phyloP scores from a whole-genome alignment of 2,329 filamentous ascomycete species.

The Fusarium metavorans region DNA sequence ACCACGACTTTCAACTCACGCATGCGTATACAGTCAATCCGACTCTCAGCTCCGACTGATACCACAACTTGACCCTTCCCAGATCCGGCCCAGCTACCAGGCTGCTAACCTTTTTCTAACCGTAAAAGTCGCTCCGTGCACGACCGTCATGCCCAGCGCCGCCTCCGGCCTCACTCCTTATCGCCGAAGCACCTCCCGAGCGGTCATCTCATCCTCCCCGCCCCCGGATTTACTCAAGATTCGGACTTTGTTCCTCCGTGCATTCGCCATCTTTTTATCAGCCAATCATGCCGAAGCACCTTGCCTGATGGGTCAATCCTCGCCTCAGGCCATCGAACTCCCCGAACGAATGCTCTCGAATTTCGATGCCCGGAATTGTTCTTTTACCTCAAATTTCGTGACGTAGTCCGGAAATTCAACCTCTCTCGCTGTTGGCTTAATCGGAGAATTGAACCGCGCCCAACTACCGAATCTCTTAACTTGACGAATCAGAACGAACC shows the following conservation, averaged over 20 bases:
- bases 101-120: slow-evolving; percentile 5
- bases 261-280: slow-evolving; percentile 4
- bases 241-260: slow-evolving; percentile 37
- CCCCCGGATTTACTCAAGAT: slow-evolving; percentile 40
- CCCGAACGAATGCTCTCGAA: neutral
- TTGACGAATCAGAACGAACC: neutral
- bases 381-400: neutral
- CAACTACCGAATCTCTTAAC: neutral
- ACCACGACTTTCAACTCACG: neutral
- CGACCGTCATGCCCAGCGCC: neutral
- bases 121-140: slow-evolving; percentile 7
- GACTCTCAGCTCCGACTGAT: neutral
- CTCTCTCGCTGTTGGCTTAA: neutral
- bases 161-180: slow-evolving; percentile 14
- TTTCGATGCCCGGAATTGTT: neutral
- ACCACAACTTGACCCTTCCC: neutral
- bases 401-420: neutral
- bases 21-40: neutral
- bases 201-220: slow-evolving; percentile 16
- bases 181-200: slow-evolving; percentile 26
- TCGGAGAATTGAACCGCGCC: neutral
- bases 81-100: neutral
- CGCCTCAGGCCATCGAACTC: slow-evolving; percentile 2
- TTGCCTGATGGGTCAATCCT: slow-evolving; percentile 11
- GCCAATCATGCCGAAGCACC: slow-evolving; percentile 29